Conservation (phyloP, 2,329 filamentous ascomycete genomes). For the Diplodia seriata region DNA sequence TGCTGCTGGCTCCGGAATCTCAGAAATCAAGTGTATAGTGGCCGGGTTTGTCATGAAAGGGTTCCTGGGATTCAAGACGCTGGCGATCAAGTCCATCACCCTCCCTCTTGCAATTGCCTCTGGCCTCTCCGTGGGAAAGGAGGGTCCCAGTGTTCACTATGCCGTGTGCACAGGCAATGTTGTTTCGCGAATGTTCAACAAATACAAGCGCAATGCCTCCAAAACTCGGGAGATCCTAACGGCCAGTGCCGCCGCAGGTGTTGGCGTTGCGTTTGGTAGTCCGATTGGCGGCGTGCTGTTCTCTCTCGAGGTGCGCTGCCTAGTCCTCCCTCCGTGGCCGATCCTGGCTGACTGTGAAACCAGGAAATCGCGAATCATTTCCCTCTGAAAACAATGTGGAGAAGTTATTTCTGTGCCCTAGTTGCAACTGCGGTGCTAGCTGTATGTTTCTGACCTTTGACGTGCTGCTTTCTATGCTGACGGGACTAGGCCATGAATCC, state of each 20-base stretch:
- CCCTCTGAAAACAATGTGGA: constrained; percentile 95
- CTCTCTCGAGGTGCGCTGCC: constrained; percentile 72
- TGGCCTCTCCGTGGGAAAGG: constrained; percentile 92
- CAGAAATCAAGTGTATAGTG: constrained; percentile 99
- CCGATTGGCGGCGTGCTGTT: constrained; percentile 97
- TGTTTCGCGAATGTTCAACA: constrained; percentile 89
- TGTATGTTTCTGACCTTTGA: constrained; percentile 48
- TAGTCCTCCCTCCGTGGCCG: not conserved
- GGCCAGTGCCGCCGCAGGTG: constrained; percentile 91
- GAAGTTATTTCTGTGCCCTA: constrained; percentile 96
- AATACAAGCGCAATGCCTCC: constrained; percentile 88
- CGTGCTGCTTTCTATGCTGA: constrained; percentile 9
- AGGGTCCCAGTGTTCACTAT: constrained; percentile 98
- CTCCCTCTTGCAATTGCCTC: constrained; percentile 92
- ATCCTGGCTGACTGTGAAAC: constrained; percentile 38
- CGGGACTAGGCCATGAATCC: constrained; percentile 81
- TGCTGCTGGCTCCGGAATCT: constrained; percentile 94
- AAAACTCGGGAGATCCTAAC: constrained; percentile 96
- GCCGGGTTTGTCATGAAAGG: constrained; percentile 99
- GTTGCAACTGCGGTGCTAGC: constrained; percentile 92
- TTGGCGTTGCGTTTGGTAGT: constrained; percentile 95
- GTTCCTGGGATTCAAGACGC: constrained; percentile 88
- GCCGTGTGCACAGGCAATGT: constrained; percentile 97
- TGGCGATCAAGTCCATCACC: constrained; percentile 92
- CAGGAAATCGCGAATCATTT: constrained; percentile 94